Conservation (phyloP, 2,329 filamentous ascomycete genomes). For the Moelleriella libera region DNA sequence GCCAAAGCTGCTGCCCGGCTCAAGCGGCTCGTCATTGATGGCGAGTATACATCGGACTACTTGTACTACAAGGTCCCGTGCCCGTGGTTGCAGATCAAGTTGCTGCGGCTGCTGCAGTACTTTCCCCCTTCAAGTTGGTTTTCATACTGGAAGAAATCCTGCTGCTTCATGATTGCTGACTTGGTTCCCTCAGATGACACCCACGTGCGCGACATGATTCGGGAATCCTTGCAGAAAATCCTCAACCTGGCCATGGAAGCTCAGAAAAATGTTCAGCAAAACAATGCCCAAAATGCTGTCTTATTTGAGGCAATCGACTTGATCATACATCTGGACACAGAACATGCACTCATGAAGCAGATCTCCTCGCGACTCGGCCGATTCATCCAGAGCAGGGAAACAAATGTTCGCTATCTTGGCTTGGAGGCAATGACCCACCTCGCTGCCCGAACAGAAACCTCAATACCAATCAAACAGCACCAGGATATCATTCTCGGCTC, state of each 20-base stretch:
- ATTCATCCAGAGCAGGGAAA: constrained; percentile 94
- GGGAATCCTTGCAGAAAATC: constrained; percentile 81
- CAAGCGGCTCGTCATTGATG: constrained; percentile 81
- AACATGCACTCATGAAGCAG: constrained; percentile 88
- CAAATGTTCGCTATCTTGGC: constrained; percentile 91
- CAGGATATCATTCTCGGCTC: constrained; percentile 93
- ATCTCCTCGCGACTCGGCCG: constrained; percentile 83
- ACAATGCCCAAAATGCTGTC: constrained; percentile 96
- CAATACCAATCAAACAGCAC: constrained; percentile 96
- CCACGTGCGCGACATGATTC: constrained; percentile 80
- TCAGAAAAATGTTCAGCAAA: constrained; percentile 97
- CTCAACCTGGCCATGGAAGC: constrained; percentile 83
- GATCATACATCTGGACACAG: constrained; percentile 92
- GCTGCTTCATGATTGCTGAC: neutral
- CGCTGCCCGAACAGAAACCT: constrained; percentile 79
- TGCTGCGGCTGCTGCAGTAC: constrained; percentile 83
- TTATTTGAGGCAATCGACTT: constrained; percentile 98
- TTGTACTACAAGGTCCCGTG: constrained; percentile 99
- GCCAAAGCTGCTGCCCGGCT: constrained; percentile 82
- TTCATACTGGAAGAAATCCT: neutral
- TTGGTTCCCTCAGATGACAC: constrained; percentile 55
- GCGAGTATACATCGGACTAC: constrained; percentile 81
- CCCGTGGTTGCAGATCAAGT: constrained; percentile 94
- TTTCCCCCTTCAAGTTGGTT: constrained; percentile 76
- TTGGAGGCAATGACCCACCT: constrained; percentile 97